Evolutionary conservation across 2,329 filamentous ascomycete genomes (phyloP), one percentile per base, ranked within the genome.

Genomic region (Didymella keratinophila): DNA sequence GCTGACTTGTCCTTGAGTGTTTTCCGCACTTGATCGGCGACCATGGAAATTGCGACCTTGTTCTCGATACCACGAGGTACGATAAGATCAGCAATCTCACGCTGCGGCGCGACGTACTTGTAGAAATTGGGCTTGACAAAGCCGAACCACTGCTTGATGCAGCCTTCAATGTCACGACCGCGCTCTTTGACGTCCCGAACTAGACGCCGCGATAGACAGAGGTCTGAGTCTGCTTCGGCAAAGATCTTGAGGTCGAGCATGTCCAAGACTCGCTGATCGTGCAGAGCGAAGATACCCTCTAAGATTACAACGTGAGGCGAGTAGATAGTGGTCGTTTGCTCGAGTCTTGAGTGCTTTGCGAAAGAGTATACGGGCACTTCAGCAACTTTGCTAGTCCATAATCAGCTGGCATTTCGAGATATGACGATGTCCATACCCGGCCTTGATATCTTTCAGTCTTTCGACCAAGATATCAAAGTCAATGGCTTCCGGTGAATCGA

Each of bases 101-200:
- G 85, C 76, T 99, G 95, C 32, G 95, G 95, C 63, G 96, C 90
- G 56, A 99, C 95, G 72, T 87, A 98, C 83, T 90, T 92, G 76
- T 94, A 90, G 70, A 96, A 98, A 72, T 98, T 98, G 3, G 95
- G 95, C 78, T 99, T 99, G 42, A 99, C 95, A 74, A 91, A 99
- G 11, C 81, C 82, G 75, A 98, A 97, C 95, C 95, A 99, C 76
- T 99, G 95, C 78, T 98, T 98, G 76, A 99, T 93, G 71, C 93
- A 94, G 39, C 95, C 95, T 73, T 97, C 91, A 56, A 98, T 90
- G 71, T 97, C 94, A 72, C 95, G 86, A 3, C 91, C 94, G 70
- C 95, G 88, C 70, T 97, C 92, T 68, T 87, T 87, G 21, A 98
- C 92, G 78, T 99, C 95, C 71, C 95, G 90, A 36, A 92, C 81